Base-by-base conservation (phyloP, 352 stramenopile genomes). In the Globisporangium paddicum region DNA sequence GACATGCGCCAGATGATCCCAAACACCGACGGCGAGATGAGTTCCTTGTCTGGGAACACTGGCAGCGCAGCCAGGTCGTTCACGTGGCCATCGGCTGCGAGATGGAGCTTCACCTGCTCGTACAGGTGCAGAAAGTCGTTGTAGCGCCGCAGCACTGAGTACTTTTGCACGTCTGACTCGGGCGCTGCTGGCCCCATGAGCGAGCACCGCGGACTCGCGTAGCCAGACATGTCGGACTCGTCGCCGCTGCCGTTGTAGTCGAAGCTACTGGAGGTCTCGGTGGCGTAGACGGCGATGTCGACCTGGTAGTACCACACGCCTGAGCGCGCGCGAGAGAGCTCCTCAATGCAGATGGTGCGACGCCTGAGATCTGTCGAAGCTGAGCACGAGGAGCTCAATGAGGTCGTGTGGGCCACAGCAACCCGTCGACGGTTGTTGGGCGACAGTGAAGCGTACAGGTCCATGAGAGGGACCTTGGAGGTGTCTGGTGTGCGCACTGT, bases 241-340 rank as follows among this genome's bases (percentile, higher is more conserved):
- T 71, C 64, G 23, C 37, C 48, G n/a, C 45, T 46, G 38, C 16
- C 46, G 25, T 34, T 50, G 19, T 57, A 28, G 48, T 63, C 16
- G 37, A 41, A 49, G 37, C 41, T 64, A 16, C 30, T 64, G 55
- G 25, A 32, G 18, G 55, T 60, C 41, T 55, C 53, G 28, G 35
- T 64, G 42, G 62, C 26, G 41, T 71, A 67, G 26, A 66, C 58
- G 23, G 72, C 64, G 25, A 90, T 79, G 63, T 88, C 77, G 23
- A 90, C 72, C 49, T 75, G 80, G 59, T 88, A 90, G 61, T 82
- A 90, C 74, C 76, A 90, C 14, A 90, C 74, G 54, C 80, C 71
- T 0, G 72, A 76, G 48, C 46, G 48, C 35, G 73, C 70, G 25
- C 71, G 68, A 38, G 76, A 70, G 76, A 80, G 84, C 44, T 73